A percentile compares a stretch with the other conserved stretches of the same genome.
Evolutionary conservation across 345 rosid species (phyloP).

Genomic region (Acer negundo): DNA sequence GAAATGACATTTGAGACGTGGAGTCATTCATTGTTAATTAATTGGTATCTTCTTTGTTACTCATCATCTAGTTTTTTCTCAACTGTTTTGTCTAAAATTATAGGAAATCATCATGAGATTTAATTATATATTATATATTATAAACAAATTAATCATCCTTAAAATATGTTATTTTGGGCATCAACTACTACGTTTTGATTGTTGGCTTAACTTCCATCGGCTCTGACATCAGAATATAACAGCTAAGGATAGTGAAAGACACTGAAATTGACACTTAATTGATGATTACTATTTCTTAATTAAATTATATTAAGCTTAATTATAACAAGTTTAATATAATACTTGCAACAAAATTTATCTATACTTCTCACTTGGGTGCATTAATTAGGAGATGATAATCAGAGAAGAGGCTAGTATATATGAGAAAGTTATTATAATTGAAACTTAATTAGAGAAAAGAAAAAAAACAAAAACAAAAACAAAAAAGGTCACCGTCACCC

Average conservation of each 20-base stretch:
- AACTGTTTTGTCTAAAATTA: slow-evolving; percentile 64
- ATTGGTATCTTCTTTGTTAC: slow-evolving; percentile 31
- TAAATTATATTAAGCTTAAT: neutral
- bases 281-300: slow-evolving; percentile 16
- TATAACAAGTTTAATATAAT: neutral
- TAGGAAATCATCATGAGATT: slow-evolving; percentile 19
- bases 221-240: slow-evolving; percentile 46
- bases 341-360: no score
- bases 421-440: neutral
- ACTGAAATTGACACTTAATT: slow-evolving; percentile 36
- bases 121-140: neutral
- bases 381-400: neutral
- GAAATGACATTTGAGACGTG: slow-evolving; percentile 13
- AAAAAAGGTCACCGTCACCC: no score
- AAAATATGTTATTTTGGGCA: neutral
- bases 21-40: slow-evolving; percentile 2
- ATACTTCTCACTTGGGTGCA: neutral
- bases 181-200: slow-evolving; percentile 35
- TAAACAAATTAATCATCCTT: slow-evolving; percentile 2
- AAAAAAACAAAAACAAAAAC: no score
- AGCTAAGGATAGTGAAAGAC: slow-evolving; percentile 49
- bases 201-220: slow-evolving; percentile 39
- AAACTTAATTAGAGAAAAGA: neutral
- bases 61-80: slow-evolving; percentile 43
- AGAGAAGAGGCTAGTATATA: neutral